Evolutionary conservation across 2,329 filamentous ascomycete species (phyloP).

Genomic region (Gaeumannomyces sp.): DNA sequence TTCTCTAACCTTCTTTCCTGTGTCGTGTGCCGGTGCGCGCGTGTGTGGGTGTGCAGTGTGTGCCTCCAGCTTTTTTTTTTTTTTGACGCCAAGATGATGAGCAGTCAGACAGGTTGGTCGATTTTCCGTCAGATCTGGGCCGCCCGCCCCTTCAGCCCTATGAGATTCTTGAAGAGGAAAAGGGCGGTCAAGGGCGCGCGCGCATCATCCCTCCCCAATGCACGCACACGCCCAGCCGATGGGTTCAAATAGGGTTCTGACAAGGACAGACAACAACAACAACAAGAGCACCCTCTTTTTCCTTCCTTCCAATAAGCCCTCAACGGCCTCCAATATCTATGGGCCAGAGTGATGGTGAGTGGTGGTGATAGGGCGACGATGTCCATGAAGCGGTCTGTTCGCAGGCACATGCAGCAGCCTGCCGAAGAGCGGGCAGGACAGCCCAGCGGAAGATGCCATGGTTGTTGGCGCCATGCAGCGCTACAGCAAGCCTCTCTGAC

Average conservation of each 20-base stretch:
- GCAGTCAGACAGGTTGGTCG: background rate
- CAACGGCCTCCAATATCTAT: background rate
- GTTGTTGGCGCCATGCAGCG: background rate
- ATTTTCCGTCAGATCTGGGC: background rate
- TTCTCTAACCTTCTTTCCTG: no score
- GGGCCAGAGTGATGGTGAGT: background rate
- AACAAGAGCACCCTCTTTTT: background rate
- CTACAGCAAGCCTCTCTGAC: background rate
- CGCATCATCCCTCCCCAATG: background rate
- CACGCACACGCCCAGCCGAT: background rate
- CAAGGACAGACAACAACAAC: background rate
- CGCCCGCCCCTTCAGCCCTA: background rate
- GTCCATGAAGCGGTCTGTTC: background rate
- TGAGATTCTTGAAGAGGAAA: constrained; percentile 1
- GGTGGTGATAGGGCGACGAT: background rate
- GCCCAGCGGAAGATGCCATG: background rate
- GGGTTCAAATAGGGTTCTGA: constrained; percentile 1
- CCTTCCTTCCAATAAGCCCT: background rate
- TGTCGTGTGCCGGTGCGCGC: no score
- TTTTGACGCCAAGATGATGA: background rate
- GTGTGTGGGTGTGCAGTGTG: background rate
- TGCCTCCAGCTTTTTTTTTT: background rate
- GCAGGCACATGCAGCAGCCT: background rate
- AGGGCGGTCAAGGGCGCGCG: background rate
- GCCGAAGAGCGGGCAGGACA: background rate